These are phyloP conservation scores for Stenocarpella maydis DNA, from an alignment of 2,329 filamentous ascomycete genomes.

Conservation along the genomic window DNA sequence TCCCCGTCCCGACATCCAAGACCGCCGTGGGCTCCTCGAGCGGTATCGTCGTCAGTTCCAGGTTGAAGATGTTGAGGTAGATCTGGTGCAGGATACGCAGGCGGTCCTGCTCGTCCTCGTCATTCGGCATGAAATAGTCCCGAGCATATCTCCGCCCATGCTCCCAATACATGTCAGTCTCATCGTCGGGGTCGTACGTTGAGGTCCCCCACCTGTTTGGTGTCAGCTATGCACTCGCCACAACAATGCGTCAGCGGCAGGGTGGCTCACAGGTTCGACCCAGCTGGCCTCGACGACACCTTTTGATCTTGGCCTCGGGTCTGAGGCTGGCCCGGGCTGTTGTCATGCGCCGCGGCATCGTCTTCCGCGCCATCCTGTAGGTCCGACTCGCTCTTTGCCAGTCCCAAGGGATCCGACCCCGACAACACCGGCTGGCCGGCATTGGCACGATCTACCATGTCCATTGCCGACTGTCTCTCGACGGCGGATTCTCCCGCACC, in stretches of 20 bases:
- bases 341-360: not conserved
- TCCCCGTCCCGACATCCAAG: conserved; percentile 68
- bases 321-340: conserved; percentile 5
- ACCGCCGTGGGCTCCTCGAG: conserved; percentile 52
- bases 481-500: not conserved
- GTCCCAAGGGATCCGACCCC: conserved; percentile 14
- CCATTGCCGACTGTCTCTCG: conserved; percentile 24
- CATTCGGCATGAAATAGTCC: conserved; percentile 38
- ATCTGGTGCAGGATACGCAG: conserved; percentile 41
- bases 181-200: conserved; percentile 27
- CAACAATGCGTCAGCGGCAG: not conserved
- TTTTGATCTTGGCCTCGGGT: not conserved
- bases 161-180: conserved; percentile 32
- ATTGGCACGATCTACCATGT: conserved; percentile 28
- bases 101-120: conserved; percentile 42
- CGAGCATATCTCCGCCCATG: conserved; percentile 27
- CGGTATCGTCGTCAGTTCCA: conserved; percentile 45
- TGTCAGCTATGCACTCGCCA: not conserved
- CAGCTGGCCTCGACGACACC: not conserved
- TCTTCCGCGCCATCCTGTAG: not conserved
- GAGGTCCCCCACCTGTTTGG: conserved; percentile 21
- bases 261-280: not conserved
- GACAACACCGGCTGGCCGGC: conserved; percentile 26
- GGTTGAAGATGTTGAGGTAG: conserved; percentile 33
- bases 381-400: conserved; percentile 1